Base-by-base conservation (phyloP, 2,329 filamentous ascomycete species). In the Sporothrix euskadiensis region DNA sequence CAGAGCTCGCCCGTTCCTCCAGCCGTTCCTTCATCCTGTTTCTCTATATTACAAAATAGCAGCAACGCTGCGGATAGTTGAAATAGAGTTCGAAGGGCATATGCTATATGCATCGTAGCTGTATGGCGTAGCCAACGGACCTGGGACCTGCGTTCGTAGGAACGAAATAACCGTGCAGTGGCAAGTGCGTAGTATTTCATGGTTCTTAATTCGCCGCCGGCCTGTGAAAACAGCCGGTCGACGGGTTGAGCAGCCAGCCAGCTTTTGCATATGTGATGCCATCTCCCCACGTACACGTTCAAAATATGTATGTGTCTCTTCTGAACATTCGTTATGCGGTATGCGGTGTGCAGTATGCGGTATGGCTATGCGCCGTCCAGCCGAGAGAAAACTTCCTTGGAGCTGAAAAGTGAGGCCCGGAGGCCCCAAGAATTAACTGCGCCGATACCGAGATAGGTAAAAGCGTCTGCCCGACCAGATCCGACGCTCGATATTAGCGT, bases 381-480 rank as follows among this genome's bases (percentile, higher is more conserved):
- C n/a, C 32, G 39, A 3, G 35, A 47, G 59, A 74, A 73, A 8
- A 74, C 32, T 19, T 74, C 72, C 7, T 19, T n/a, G 12, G 76
- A 76, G n/a, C 73, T 74, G 59, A 74, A 75, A 30, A 79, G 78
- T 1, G 79, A 81, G 12, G 90, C 86, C 77, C 84, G 87, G 73
- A 94, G 81, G 1, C 86, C 86, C 85, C 88, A 93, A 0, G 84
- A 80, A 78, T 93, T 93, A 0, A 84, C 84, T 12, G 82, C 84
- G 19, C 84, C 84, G 73, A 93, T 88, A 3, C 88, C 88, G 39
- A 93, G 82, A 79, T 91, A 87, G 1, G 91, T 92, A 78, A 87
- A 92, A 0, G 88, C 89, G 83, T 93, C 91, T 89, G 10, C 16
- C 41, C 41, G 22, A 1, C n/a, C 39, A 47, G 14, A 12, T 10